Evolutionary conservation across 2,329 filamentous ascomycete species (phyloP), one percentile per base, ranked within the genome.

Genomic region (Xylaria sp.): DNA sequence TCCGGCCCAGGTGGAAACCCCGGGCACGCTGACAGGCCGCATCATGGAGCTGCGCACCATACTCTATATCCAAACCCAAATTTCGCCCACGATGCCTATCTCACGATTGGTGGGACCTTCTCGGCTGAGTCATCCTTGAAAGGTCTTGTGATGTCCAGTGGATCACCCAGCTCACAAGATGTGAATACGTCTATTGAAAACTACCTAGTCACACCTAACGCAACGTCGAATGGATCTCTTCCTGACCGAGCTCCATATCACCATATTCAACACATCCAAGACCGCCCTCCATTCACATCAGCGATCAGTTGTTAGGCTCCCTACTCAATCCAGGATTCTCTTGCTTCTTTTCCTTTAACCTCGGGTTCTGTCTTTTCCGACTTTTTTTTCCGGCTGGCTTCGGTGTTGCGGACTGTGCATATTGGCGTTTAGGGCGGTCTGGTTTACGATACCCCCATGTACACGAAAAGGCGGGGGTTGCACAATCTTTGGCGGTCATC

Each of bases 201-300:
- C 17, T 67, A 79, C 66, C 84, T 87, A 71, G 77, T 81, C 61
- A 79, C 83, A 73, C 80, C 86, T 74, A 83, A 82, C 80, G 84
- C 71, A 69, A 73, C 67, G 53, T 53, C 68, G 23, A 70, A 73
- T 26, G 71, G 66, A 36, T 61, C 74, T 53, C 61, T 67, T 26
- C 61, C 68, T 64, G 69, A 73, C 62, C 68, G 71, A 57, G 38
- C 66, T 67, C 65, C 74, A 48, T 77, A 74, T 67, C 71, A 81
- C 71, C 73, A 81, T 69, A 73, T 77, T 65, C 81, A 83, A 71
- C 80, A 80, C 67, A 72, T 81, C 72, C 79, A 80, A 75, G 82
- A 85, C 67, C 83, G 81, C 63, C 87, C 87, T 70, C 84, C 84
- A 17, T 84, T 83, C 58, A 82, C 79, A 77, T 79, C 83, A 63